A percentile compares a stretch with the other conserved stretches of the same genome.
Evolutionary conservation across 2,329 filamentous ascomycete species (phyloP).

Genomic region (Alternaria burnsii): DNA sequence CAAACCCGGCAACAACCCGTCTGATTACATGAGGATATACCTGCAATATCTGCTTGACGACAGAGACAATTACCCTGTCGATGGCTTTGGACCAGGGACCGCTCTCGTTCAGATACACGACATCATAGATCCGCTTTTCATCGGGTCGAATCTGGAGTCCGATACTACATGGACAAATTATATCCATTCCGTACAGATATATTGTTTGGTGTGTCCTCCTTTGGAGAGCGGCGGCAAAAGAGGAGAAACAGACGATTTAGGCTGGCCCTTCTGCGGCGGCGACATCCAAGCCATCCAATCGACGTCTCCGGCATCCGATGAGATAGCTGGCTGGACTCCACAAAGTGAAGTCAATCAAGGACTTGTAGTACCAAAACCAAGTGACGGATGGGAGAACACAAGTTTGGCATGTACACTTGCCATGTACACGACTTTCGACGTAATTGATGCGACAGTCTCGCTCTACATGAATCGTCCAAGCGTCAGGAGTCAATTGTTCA

Average conservation of each 20-base stretch:
- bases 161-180: background rate
- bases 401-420: conserved; percentile 5
- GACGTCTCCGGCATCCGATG: background rate
- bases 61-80: background rate
- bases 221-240: background rate
- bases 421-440: background rate
- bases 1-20: background rate
- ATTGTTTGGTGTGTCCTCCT: background rate
- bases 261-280: background rate
- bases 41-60: background rate
- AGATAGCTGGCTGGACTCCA: background rate
- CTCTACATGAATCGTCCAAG: background rate
- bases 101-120: background rate
- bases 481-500: background rate
- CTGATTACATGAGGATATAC: background rate
- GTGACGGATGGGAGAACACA: background rate
- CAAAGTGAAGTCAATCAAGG: background rate
- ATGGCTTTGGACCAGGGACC: background rate
- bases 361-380: background rate
- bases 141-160: background rate
- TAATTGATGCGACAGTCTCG: background rate
- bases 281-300: background rate
- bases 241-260: background rate
- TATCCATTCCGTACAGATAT: background rate
- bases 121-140: background rate